Evolutionary conservation across 2,329 filamentous ascomycete genomes (phyloP).

Genomic region (Orbilia blumenaviensis): DNA sequence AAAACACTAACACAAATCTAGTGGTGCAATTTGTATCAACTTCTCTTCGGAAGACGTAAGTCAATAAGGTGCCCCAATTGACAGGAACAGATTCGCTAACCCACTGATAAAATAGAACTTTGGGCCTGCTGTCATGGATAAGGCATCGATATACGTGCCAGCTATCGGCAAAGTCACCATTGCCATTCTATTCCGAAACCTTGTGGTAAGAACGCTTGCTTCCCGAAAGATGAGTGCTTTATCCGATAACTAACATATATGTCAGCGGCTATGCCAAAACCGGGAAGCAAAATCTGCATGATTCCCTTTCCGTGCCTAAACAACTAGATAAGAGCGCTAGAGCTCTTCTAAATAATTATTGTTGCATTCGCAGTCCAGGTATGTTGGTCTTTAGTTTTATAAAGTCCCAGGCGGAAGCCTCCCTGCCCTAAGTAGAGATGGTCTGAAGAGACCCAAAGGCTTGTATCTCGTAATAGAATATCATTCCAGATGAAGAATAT

Average conservation of each 20-base stretch:
- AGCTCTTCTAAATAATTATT: neutral
- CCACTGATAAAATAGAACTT: constrained; percentile 79
- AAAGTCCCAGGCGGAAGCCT: no score
- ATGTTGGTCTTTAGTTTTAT: no score
- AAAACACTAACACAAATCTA: constrained; percentile 13
- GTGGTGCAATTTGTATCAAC: constrained; percentile 95
- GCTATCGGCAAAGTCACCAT: constrained; percentile 98
- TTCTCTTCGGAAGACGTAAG: constrained; percentile 82
- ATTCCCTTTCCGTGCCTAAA: neutral
- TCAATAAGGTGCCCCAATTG: constrained; percentile 35
- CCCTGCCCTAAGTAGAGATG: no score
- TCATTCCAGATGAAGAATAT: constrained; percentile 28
- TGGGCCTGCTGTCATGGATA: constrained; percentile 86
- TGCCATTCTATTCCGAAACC: constrained; percentile 84
- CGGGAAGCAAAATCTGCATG: constrained; percentile 2
- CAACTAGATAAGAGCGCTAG: neutral
- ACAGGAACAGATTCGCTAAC: constrained; percentile 58
- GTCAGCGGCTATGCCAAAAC: constrained; percentile 36
- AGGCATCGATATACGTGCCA: constrained; percentile 94
- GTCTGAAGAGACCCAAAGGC: neutral
- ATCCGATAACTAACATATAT: neutral
- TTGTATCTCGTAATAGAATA: constrained; percentile 19
- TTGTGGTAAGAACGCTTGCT: constrained; percentile 73
- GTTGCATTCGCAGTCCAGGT: neutral
- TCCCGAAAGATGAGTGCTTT: neutral